Conservation (phyloP, 345 rosid species). For the Ceriops decandra region DNA sequence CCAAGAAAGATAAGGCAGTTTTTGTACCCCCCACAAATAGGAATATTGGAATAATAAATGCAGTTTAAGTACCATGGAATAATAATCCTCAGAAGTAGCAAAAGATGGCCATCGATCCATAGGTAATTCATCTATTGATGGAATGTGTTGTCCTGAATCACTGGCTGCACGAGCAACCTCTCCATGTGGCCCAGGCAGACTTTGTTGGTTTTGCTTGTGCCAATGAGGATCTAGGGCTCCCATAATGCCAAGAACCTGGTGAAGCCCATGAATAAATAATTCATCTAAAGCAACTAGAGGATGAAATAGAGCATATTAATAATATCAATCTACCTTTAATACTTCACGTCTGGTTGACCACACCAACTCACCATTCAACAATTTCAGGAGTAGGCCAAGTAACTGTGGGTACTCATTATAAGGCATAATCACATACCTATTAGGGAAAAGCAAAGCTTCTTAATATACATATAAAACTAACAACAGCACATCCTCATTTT, state of each 20-base stretch:
- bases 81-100: conserved; percentile 95
- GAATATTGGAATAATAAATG: conserved; percentile 1
- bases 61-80: conserved; percentile 63
- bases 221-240: conserved; percentile 98
- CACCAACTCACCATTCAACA: conserved; percentile 89
- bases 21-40: background rate
- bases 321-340: conserved; percentile 62
- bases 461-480: background rate
- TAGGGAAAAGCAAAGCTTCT: background rate
- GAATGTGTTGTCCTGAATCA: conserved; percentile 94
- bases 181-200: conserved; percentile 73
- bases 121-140: conserved; percentile 76
- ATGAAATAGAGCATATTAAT: conserved; percentile 18
- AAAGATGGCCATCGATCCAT: conserved; percentile 91
- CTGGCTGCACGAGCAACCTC: conserved; percentile 83
- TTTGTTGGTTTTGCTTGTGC: conserved; percentile 85
- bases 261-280: conserved; percentile 21
- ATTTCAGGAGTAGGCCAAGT: conserved; percentile 89
- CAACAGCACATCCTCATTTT: background rate
- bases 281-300: conserved; percentile 19
- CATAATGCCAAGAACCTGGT: conserved; percentile 97
- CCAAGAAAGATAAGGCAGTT: conserved; percentile 11
- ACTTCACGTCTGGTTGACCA: conserved; percentile 99
- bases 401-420: conserved; percentile 87
- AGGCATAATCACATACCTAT: conserved; percentile 93